Evolutionary conservation across 2,329 filamentous ascomycete species (phyloP), one percentile per base, ranked within the genome.

Genomic region (Biscogniauxia mediterranea): DNA sequence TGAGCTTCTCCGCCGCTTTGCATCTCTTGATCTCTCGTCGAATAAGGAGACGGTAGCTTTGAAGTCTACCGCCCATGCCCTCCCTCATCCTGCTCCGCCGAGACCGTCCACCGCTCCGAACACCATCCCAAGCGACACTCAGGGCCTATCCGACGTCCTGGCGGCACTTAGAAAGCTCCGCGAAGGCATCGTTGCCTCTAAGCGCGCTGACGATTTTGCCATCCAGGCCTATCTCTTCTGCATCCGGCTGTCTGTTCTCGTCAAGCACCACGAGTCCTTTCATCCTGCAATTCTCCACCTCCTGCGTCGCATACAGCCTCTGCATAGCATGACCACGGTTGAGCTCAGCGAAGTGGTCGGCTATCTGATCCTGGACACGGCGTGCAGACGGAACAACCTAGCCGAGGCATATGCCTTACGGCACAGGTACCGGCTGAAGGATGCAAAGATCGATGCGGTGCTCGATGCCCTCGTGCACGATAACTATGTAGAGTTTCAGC

Each of bases 151-250:
- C 1, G 86, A 85, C 20, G 87, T 98, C 57, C 82, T 97, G 58
- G 85, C 91, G 70, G 91, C 94, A 2, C 88, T 98, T 73, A 89
- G 95, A 64, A 98, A 97, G 75, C 85, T 99, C 32, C 88, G 95
- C 60, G 95, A 99, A 79, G 93, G 89, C 23, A 89, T 98, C 54
- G 86, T 96, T 2, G 91, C 91, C 13, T 88, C 90, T 8, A 86
- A 87, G 57, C 87, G 93, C 20, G 80, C 83, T 42, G 91, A 97
- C 72, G 81, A 85, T 57, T 99, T 99, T 76, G 89, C 94, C 1
- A 87, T 90, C n/a, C 88, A 93, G 68, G 91, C 89, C 17, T 97
- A 98, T 77, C 87, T 96, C 64, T 98, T 98, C 80, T 92, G 91
- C 70, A 91, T 96, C 69, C 89, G 93, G 58, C 83, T 93, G 25